Evolutionary conservation across 179 eudicot genomes (phyloP).

Genomic region (Camellia oleifera): DNA sequence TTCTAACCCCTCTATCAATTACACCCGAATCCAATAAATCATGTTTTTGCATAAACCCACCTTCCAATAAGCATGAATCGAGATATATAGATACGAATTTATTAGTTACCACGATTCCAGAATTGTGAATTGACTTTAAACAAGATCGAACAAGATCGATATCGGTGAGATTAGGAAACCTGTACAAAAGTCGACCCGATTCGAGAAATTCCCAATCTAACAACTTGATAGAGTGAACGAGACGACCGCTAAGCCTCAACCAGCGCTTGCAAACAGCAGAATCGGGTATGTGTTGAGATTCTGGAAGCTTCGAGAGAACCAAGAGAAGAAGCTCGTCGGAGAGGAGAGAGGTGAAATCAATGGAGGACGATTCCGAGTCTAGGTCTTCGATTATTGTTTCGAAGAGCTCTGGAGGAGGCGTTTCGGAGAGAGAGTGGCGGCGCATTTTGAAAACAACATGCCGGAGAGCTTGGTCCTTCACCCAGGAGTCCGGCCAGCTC

Average conservation of each 20-base stretch:
- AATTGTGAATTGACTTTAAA: constrained; percentile 35
- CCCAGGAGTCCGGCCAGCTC: constrained; percentile 51
- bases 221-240: constrained; percentile 41
- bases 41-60: constrained; percentile 32
- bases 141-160: constrained; percentile 55
- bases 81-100: constrained; percentile 44
- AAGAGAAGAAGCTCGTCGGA: constrained; percentile 56
- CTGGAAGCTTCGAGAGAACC: constrained; percentile 52
- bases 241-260: constrained; percentile 48
- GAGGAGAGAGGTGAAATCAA: constrained; percentile 44
- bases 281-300: constrained; percentile 39
- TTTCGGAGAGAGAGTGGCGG: constrained; percentile 25
- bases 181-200: constrained; percentile 54
- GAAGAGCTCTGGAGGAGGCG: constrained; percentile 39
- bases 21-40: constrained; percentile 40
- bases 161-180: constrained; percentile 65
- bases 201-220: constrained; percentile 79
- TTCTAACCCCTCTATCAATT: constrained; percentile 58
- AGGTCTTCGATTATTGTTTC: constrained; percentile 31
- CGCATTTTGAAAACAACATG: constrained; percentile 52
- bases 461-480: constrained; percentile 49
- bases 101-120: constrained; percentile 54
- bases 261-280: constrained; percentile 80
- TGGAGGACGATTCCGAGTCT: background rate
- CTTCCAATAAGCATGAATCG: constrained; percentile 29